Evolutionary conservation across 192 early-diverging fungal species (phyloP), one percentile per base, ranked within the genome.

Genomic region (Coemansia umbellata): DNA sequence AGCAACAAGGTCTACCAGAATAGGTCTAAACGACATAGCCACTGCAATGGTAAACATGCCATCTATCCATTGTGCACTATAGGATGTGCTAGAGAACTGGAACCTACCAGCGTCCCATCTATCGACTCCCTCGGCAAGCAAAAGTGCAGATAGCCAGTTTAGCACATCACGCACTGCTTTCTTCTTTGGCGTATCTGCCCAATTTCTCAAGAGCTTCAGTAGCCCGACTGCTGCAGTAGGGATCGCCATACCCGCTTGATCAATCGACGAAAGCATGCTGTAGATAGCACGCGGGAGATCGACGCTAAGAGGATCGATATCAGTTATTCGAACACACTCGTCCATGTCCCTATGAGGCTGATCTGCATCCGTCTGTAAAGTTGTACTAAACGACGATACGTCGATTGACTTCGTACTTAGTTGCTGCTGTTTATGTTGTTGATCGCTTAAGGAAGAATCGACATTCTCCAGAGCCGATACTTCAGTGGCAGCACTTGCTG

Each of bases 1-100:
- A 13, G 87, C 86, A 0, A 82, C 79, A 24, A 96, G 76, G 49
- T 96, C 93, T 19, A 93, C 77, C 7, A 91, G 73, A 11, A 96
- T 59, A 3, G 91, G 88, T 15, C 93, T 69, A 57, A 85, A 86
- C 8, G 78, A 65, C 31, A 36, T 15, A 5, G 53, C 54, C 26
- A 68, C 66, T 17, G 50, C 28, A 9, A 54, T 10, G 6, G 72
- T 63, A 28, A 75, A 55, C 49, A 19, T 47, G 14, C 72, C 72
- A n/a, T 75, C 72, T 8, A 53, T 3, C 72, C 72, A 75, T 30
- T 27, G 36, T 0, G 33, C 58, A n/a, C 45, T 42, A 18, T n/a
- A 21, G 22, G 26, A 22, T 0, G n/a, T n/a, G 6, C 33, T 35
- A n/a, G 33, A n/a, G 10, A 13, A 22, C 5, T 15, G 31, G 0